Percentiles rank a stretch among this genome's conserved stretches.
Evolutionary conservation across 116 monocot genomes (phyloP).

Genomic region (Trichopus zeylanicus): DNA sequence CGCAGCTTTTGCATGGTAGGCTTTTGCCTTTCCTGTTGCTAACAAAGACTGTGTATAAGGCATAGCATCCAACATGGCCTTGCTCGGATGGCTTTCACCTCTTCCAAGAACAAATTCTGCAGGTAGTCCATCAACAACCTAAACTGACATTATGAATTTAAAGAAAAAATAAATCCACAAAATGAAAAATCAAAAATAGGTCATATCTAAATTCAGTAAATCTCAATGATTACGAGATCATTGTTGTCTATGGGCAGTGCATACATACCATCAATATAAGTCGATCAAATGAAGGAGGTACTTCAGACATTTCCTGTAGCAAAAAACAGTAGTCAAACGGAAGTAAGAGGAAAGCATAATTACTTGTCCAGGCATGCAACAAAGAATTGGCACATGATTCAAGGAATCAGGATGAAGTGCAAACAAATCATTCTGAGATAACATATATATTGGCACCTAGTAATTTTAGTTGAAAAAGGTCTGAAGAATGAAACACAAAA

Average conservation of each 20-base stretch:
- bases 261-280: slow-evolving; percentile 73
- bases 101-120: slow-evolving; percentile 90
- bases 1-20: slow-evolving; percentile 92
- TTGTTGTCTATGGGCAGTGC: neutral
- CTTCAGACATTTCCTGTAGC: slow-evolving; percentile 57
- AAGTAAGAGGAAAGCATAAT: neutral
- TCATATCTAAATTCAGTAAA: no score
- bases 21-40: slow-evolving; percentile 49
- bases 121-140: slow-evolving; percentile 98
- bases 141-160: slow-evolving; percentile 16
- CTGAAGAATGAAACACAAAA: no score
- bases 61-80: slow-evolving; percentile 61
- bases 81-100: slow-evolving; percentile 40
- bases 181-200: neutral
- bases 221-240: neutral
- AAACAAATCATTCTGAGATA: neutral
- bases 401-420: neutral
- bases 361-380: neutral
- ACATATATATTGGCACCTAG: neutral
- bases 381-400: slow-evolving; percentile 2
- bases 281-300: slow-evolving; percentile 68
- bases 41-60: slow-evolving; percentile 81
- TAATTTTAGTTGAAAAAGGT: no score
- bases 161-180: neutral
- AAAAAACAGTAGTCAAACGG: slow-evolving; percentile 6